A percentile compares a stretch with the other conserved stretches of the same genome.
Conservation (phyloP, 495 filamentous ascomycete genomes). For the Penicillium paxilli region DNA sequence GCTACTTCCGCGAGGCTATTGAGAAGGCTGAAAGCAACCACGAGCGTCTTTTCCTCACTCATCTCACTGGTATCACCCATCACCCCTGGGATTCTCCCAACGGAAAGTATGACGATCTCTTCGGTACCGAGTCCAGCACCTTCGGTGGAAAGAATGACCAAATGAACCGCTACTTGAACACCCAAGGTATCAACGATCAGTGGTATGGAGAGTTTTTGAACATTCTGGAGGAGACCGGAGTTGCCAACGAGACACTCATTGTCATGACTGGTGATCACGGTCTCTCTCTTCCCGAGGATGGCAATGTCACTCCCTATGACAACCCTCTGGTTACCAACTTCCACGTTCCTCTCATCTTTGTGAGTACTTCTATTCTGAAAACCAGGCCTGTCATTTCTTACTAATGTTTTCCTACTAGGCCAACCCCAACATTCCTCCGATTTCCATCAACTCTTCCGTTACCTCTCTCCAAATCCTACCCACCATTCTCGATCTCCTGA, state of each 20-base stretch:
- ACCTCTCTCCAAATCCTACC: conserved; percentile 49
- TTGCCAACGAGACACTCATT: conserved; percentile 44
- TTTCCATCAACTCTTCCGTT: conserved; percentile 43
- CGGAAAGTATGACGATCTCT: conserved; percentile 28
- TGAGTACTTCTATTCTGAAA: not conserved
- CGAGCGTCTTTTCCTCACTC: conserved; percentile 41
- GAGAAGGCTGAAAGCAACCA: conserved; percentile 31
- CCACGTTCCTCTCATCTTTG: conserved; percentile 51
- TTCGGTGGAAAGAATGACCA: conserved; percentile 29
- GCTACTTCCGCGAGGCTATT: conserved; percentile 40
- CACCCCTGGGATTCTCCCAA: conserved; percentile 41
- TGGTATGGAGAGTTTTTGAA: conserved; percentile 38
- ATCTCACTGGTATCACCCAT: conserved; percentile 44
- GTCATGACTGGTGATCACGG: conserved; percentile 49
- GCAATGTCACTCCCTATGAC: conserved; percentile 46
- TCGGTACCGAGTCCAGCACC: conserved; percentile 19
- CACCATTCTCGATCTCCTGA: conserved; percentile 50
- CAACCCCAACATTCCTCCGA: conserved; percentile 44
- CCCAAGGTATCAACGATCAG: conserved; percentile 38
- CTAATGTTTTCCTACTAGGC: conserved; percentile 11
- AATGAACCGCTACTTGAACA: conserved; percentile 43
- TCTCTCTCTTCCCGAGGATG: conserved; percentile 44
- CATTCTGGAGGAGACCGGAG: conserved; percentile 40
- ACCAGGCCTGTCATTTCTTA: not conserved
- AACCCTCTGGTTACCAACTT: conserved; percentile 52